These are phyloP conservation scores for Xanthoparmelia taractica DNA, from an alignment of 495 filamentous ascomycete species.

Conservation along the genomic window DNA sequence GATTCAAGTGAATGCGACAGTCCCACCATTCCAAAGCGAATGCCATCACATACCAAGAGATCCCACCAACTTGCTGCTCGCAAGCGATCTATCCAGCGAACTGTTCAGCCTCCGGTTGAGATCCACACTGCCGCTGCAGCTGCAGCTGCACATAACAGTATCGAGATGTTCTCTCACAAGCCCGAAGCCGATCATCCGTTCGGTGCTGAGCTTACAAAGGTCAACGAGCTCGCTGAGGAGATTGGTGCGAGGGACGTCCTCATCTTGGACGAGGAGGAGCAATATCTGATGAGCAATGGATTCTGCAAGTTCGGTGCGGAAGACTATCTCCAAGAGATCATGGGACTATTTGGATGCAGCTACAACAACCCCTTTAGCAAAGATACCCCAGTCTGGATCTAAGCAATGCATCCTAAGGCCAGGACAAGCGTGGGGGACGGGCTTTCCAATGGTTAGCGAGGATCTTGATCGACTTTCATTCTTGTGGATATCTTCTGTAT, in stretches of 20 bases:
- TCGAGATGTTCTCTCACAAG: constrained; percentile 39
- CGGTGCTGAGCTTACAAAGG: constrained; percentile 45
- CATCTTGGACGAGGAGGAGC: constrained; percentile 60
- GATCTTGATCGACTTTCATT: constrained; percentile 3
- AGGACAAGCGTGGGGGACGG: constrained; percentile 23
- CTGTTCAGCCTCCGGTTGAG: constrained; percentile 35
- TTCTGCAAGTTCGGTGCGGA: constrained; percentile 67
- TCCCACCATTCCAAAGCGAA: constrained; percentile 64
- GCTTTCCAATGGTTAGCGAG: constrained; percentile 20
- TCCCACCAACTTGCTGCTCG: constrained; percentile 59
- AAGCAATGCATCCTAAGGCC: constrained; percentile 14
- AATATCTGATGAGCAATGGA: constrained; percentile 55
- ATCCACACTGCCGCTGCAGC: constrained; percentile 32
- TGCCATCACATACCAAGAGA: constrained; percentile 78
- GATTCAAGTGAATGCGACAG: constrained; percentile 42
- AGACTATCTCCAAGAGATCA: constrained; percentile 80
- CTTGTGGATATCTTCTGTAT: constrained; percentile 17
- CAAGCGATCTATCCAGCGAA: constrained; percentile 50
- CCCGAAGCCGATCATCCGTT: constrained; percentile 40
- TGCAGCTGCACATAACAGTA: constrained; percentile 33
- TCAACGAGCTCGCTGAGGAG: constrained; percentile 72
- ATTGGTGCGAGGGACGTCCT: constrained; percentile 54
- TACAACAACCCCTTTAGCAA: constrained; percentile 42
- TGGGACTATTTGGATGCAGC: constrained; percentile 52
- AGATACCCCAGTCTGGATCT: constrained; percentile 40